Base-by-base conservation (phyloP, 1,284 basidiomycete genomes). In the Cryptococcus jaspeensis region DNA sequence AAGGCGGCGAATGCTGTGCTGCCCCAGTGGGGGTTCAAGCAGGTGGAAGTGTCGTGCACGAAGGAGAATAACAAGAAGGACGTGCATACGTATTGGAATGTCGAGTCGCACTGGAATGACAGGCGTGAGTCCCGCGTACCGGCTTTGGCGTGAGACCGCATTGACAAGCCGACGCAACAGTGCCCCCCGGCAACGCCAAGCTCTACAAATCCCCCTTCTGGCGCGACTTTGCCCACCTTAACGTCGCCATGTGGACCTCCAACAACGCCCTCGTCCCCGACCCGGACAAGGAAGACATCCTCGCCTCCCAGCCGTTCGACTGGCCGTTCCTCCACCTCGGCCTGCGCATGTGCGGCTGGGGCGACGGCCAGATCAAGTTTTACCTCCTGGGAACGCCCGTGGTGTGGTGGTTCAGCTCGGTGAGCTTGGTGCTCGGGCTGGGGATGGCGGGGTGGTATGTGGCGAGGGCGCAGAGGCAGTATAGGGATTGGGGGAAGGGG, bases 21-120 rank as follows among this genome's bases (percentile, higher is more conserved):
- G 39, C 95, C 96, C 1, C 91, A 96, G 77, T 99, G 95, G 96
- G 95, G 95, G 22, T 99, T 97, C 84, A 98, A 98, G 80, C 96
- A 99, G 80, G 84, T 97, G 58, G 95, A 99, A 76, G 94, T 97
- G 45, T 89, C 87, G 61, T 99, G 96, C 77, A 87, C 87, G 59
- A 92, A 91, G 78, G 87, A 91, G 72, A 90, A 94, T 74, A 85
- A 92, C 69, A 85, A 85, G 0, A 82, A 80, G 37, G 91, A 98
- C 76, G 76, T 84, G 20, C 91, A 94, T 78, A 96, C 94, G 0
- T 90, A 92, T 75, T 99, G 95, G 95, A 99, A 99, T 74, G 89
- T 99, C 53, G 95, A 99, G 77, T 89, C 86, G 68, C 95, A 99
- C 78, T 92, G 89, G 89, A 99, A 99, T 76, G 86, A 90, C 53